A percentile compares a stretch with the other conserved stretches of the same genome.
Conservation (phyloP, 2,329 filamentous ascomycete genomes). For the Penicillium expansum region DNA sequence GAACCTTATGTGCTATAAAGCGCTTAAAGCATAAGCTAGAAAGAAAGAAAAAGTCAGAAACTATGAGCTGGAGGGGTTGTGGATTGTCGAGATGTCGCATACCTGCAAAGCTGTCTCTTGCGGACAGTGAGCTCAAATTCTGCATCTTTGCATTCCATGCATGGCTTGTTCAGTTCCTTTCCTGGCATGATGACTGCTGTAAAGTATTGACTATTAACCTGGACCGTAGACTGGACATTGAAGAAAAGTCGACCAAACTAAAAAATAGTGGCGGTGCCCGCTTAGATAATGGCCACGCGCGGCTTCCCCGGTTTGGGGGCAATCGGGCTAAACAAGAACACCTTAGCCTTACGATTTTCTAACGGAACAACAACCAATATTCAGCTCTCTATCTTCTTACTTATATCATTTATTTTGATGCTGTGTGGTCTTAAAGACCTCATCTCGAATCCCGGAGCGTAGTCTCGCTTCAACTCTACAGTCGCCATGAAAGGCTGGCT, state of each 20-base stretch:
- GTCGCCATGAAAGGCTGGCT: slow-evolving; percentile 43
- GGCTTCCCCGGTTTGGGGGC: slow-evolving; percentile 22
- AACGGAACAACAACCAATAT: background rate
- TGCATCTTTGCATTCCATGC: slow-evolving; percentile 56
- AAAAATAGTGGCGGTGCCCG: slow-evolving; percentile 18
- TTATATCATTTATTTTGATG: slow-evolving; percentile 21
- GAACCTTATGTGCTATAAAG: slow-evolving; percentile 74
- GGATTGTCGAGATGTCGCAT: slow-evolving; percentile 22
- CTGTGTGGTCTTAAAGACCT: slow-evolving; percentile 12
- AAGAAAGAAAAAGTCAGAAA: slow-evolving; percentile 13
- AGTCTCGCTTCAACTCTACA: slow-evolving; percentile 24
- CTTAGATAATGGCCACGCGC: slow-evolving; percentile 31
- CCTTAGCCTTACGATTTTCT: slow-evolving; percentile 8
- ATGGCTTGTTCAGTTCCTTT: slow-evolving; percentile 41
- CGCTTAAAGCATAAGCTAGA: slow-evolving; percentile 69
- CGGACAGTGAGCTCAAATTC: slow-evolving; percentile 56
- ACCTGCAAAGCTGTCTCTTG: slow-evolving; percentile 60
- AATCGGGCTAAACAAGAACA: slow-evolving; percentile 7
- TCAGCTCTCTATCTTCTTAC: background rate
- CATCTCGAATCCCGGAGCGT: slow-evolving; percentile 24
- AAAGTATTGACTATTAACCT: background rate
- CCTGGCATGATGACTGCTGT: slow-evolving; percentile 29
- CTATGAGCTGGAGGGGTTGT: slow-evolving; percentile 9
- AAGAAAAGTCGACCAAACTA: slow-evolving; percentile 20
- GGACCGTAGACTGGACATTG: background rate